phyloP scores from a whole-genome alignment of 495 filamentous ascomycete species.

The Penicillium crystallinum region DNA sequence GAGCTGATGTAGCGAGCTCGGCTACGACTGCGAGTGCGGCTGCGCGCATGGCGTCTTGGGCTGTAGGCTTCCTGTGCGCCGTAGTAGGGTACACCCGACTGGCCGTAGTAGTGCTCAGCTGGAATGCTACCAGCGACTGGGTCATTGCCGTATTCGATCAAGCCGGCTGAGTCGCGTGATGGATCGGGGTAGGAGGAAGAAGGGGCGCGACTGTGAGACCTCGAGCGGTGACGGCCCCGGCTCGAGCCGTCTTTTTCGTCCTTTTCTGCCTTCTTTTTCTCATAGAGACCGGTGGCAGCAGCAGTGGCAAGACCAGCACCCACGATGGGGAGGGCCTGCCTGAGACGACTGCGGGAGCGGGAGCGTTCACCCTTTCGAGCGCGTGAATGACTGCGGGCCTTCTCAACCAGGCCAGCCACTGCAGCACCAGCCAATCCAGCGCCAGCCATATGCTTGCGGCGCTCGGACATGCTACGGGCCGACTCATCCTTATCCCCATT shows the following conservation, averaged over 20 bases:
- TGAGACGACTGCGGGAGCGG: conserved; percentile 55
- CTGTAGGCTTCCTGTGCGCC: conserved; percentile 33
- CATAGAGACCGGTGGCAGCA: conserved; percentile 74
- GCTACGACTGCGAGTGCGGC: conserved; percentile 39
- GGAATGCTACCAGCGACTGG: conserved; percentile 53
- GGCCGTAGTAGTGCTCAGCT: conserved; percentile 47
- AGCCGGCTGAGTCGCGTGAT: conserved; percentile 53
- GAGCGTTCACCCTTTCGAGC: conserved; percentile 45
- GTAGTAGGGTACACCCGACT: conserved; percentile 39
- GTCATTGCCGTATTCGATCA: conserved; percentile 77
- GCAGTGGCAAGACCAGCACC: conserved; percentile 75
- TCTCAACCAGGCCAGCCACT: conserved; percentile 68
- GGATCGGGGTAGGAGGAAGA: conserved; percentile 53
- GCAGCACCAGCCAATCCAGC: conserved; percentile 76
- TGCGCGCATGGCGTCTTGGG: conserved; percentile 27
- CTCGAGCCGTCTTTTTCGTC: conserved; percentile 45
- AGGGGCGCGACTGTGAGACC: conserved; percentile 51
- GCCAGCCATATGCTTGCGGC: conserved; percentile 66
- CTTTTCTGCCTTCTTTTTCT: conserved; percentile 67
- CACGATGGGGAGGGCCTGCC: conserved; percentile 59
- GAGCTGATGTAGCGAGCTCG: conserved; percentile 37
- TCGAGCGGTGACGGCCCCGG: conserved; percentile 48
- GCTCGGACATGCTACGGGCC: conserved; percentile 50
- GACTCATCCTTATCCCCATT: conserved; percentile 32
- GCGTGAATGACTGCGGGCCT: conserved; percentile 68